phyloP scores from a whole-genome alignment of 1,139 yeast species.

The Yamadazyma diospyri region DNA sequence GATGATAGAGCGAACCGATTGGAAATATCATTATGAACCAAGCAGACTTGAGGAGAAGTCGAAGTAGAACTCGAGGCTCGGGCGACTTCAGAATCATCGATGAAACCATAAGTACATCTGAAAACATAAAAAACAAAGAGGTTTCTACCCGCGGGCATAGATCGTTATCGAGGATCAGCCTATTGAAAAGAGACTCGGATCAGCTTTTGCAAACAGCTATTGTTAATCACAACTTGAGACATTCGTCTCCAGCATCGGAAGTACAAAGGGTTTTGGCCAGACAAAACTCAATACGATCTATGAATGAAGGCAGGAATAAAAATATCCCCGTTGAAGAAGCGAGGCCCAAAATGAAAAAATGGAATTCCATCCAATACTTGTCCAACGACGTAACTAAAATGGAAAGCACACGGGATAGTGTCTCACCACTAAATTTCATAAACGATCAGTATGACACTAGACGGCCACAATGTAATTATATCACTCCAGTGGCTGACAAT shows the following conservation, averaged over 20 bases:
- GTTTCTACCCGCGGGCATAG: constrained; percentile 10
- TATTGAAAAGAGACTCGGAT: constrained; percentile 5
- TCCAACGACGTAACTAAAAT: constrained; percentile 5
- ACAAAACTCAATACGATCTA: constrained; percentile 1
- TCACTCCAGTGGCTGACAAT: constrained; percentile 20
- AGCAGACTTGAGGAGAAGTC: constrained; percentile 5
- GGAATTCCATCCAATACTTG: constrained; percentile 22
- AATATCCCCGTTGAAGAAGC: constrained; percentile 20
- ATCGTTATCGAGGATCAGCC: constrained; percentile 12
- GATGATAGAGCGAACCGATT: too few species aligned
- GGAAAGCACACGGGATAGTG: constrained; percentile 11
- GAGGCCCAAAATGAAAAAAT: constrained; percentile 20
- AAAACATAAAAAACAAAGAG: constrained; percentile 6
- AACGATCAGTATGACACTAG: constrained; percentile 28
- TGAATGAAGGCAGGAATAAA: constrained; percentile 9
- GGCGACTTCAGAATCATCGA: constrained; percentile 11
- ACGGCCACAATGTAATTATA: constrained; percentile 18
- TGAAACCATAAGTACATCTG: constrained; percentile 8
- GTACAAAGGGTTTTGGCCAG: constrained; percentile 1
- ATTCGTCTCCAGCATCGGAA: constrained; percentile 8
- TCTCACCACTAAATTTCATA: constrained; percentile 30
- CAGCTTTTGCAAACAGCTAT: constrained; percentile 15
- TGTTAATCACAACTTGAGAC: constrained; percentile 9
- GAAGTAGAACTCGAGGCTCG: constrained; percentile 12
- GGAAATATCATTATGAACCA: constrained; percentile 1